phyloP scores from a whole-genome alignment of 495 filamentous ascomycete species.

The Bathelium albidoporum region DNA sequence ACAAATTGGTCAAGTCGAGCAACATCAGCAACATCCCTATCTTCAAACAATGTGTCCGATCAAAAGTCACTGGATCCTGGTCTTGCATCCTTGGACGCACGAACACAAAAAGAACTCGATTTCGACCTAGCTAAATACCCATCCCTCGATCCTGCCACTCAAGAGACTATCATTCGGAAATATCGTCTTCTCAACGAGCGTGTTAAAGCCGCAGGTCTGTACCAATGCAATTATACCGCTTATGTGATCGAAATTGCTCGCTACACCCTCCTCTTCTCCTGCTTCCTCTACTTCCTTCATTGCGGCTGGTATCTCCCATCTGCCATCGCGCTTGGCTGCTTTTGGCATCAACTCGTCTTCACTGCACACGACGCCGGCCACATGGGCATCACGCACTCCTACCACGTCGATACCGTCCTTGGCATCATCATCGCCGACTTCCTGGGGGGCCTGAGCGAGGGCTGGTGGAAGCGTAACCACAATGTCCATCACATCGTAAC shows the following conservation, averaged over 20 bases:
- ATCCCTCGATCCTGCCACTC: constrained; percentile 60
- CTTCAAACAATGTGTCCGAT: constrained; percentile 17
- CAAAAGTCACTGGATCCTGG: neutral
- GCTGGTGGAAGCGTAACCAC: constrained; percentile 97
- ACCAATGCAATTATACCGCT: constrained; percentile 72
- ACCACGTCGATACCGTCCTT: constrained; percentile 68
- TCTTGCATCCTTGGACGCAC: constrained; percentile 58
- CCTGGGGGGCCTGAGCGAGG: constrained; percentile 76
- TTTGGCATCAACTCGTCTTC: constrained; percentile 97
- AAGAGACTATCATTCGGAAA: constrained; percentile 66
- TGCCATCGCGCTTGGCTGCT: constrained; percentile 65
- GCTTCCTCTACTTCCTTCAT: constrained; percentile 55
- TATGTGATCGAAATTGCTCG: constrained; percentile 68
- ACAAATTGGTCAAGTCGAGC: constrained; percentile 6
- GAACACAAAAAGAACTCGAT: constrained; percentile 64
- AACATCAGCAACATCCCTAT: constrained; percentile 33
- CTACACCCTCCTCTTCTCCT: constrained; percentile 59
- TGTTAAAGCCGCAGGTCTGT: constrained; percentile 66
- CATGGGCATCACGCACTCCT: constrained; percentile 92
- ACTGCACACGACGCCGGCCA: constrained; percentile 93
- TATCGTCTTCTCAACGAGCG: constrained; percentile 66
- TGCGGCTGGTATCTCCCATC: constrained; percentile 65
- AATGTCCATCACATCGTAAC: constrained; percentile 98
- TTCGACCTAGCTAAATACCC: constrained; percentile 77
- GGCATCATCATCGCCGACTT: constrained; percentile 89